phyloP scores from a whole-genome alignment of 441 rosid species.

The Isatis lusitanica region DNA sequence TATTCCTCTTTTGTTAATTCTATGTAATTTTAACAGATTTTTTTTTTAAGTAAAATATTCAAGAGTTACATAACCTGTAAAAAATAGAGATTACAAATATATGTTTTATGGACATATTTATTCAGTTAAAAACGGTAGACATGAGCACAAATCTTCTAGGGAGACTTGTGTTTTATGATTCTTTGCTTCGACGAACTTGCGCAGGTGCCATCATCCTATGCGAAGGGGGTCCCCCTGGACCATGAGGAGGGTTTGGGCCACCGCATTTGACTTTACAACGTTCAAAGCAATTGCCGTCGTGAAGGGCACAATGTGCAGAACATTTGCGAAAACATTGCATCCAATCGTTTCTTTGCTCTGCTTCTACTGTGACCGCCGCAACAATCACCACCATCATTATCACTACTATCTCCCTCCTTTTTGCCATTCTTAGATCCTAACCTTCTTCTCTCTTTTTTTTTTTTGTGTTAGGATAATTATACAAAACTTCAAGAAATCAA shows the following conservation, averaged over 20 bases:
- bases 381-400: slow-evolving; percentile 7
- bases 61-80: not conserved
- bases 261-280: slow-evolving; percentile 18
- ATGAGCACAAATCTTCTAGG: not conserved
- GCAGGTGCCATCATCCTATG: not conserved
- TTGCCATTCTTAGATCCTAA: slow-evolving; percentile 2
- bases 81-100: not conserved
- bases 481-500: not conserved
- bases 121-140: too few species aligned
- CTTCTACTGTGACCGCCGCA: not conserved
- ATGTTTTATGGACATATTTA: not conserved
- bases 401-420: slow-evolving; percentile 8
- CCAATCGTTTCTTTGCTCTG: not conserved
- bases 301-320: not conserved
- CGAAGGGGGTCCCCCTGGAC: not conserved
- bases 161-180: not conserved
- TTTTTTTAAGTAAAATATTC: too few species aligned
- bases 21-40: not conserved
- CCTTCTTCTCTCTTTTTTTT: not conserved
- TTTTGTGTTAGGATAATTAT: not conserved
- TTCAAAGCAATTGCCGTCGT: slow-evolving; percentile 12
- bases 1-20: not conserved
- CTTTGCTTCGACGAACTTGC: not conserved
- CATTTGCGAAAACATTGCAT: not conserved
- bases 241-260: slow-evolving; percentile 33